These are phyloP conservation scores for Phytophthora constricta DNA, from an alignment of 352 stramenopile species.

Conservation along the genomic window DNA sequence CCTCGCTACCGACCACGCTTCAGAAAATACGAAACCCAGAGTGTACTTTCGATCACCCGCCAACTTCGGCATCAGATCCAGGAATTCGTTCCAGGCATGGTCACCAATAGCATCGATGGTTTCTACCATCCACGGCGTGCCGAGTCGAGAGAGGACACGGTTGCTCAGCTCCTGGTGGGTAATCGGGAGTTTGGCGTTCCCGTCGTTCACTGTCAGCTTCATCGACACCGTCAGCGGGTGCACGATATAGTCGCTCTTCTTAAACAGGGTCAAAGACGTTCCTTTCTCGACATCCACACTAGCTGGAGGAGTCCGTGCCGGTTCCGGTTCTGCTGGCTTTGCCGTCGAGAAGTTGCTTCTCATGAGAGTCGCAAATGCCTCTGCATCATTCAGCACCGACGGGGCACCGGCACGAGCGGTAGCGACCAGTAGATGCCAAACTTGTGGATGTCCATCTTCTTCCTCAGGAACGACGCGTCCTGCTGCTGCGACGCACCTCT, in stretches of 20 bases:
- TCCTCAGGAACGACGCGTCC: slow-evolving; percentile 58
- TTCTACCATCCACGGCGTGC: slow-evolving; percentile 80
- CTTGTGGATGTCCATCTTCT: slow-evolving; percentile 86
- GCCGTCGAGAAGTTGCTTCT: slow-evolving; percentile 59
- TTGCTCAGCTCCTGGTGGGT: slow-evolving; percentile 80
- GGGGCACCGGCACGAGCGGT: slow-evolving; percentile 52
- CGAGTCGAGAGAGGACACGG: slow-evolving; percentile 73
- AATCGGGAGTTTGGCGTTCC: slow-evolving; percentile 76
- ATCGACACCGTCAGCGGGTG: slow-evolving; percentile 79
- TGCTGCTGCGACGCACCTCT: slow-evolving; percentile 31
- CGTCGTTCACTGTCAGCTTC: slow-evolving; percentile 85
- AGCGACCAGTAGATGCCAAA: slow-evolving; percentile 85
- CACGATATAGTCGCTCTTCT: slow-evolving; percentile 68
- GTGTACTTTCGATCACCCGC: slow-evolving; percentile 80
- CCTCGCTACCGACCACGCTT: slow-evolving; percentile 81
- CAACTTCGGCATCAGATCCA: slow-evolving; percentile 74
- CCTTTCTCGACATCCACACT: slow-evolving; percentile 14
- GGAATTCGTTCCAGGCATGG: slow-evolving; percentile 71
- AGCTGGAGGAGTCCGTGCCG: slow-evolving; percentile 12
- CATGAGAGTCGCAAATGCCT: slow-evolving; percentile 75
- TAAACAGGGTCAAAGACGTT: slow-evolving; percentile 43
- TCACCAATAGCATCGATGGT: slow-evolving; percentile 80
- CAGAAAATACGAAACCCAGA: slow-evolving; percentile 84
- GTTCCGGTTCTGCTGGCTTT: slow-evolving; percentile 10
- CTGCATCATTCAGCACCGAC: slow-evolving; percentile 53